Evolutionary conservation across 352 stramenopile genomes (phyloP), one percentile per base, ranked within the genome.

Genomic region (Phytophthora pseudosyringae): DNA sequence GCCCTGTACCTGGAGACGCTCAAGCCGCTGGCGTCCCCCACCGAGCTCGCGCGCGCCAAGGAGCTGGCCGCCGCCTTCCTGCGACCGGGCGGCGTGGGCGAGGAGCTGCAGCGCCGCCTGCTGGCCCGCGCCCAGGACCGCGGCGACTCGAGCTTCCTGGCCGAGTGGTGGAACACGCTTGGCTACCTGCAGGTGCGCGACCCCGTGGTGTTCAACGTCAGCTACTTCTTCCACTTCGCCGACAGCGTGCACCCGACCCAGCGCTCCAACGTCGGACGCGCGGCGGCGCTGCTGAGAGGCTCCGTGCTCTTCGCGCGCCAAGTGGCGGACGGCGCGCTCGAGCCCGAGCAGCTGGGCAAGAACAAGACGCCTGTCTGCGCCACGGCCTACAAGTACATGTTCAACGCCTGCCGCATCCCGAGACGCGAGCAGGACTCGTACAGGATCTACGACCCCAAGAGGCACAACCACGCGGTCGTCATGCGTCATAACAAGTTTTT

Each of bases 401-500:
- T 99, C 78, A 98, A 99, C 75, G 88, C 93, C 1, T 98, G 93
- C 70, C 88, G 96, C 44, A 93, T 99, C 61, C 97, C 97, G 26
- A 82, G 62, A 32, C 78, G 81, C 18, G 59, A 76, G 33, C 69
- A 78, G 16, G 89, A 97, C 72, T 86, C 69, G 78, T 91, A 91
- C 77, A 82, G 71, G 75, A 98, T 86, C 79, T 98, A 97, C 70
- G 93, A 98, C 65, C 92, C 92, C 5, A 76, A 75, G 46, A 66
- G 71, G 29, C 64, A 96, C 73, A 86, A 81, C 57, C 91, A 98
- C 79, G 87, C 92, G 1, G 80, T 98, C 41, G 89, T 99, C 11
- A 83, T 97, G 71, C 86, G 77, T 31, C 81, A 87, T 70, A 88
- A 89, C 74, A 91, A 86, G 59, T 92, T 91, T 59, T 94, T 89